Evolutionary conservation across 2,329 filamentous ascomycete genomes (phyloP), one percentile per base, ranked within the genome.

Genomic region (Ascomycota sp.): DNA sequence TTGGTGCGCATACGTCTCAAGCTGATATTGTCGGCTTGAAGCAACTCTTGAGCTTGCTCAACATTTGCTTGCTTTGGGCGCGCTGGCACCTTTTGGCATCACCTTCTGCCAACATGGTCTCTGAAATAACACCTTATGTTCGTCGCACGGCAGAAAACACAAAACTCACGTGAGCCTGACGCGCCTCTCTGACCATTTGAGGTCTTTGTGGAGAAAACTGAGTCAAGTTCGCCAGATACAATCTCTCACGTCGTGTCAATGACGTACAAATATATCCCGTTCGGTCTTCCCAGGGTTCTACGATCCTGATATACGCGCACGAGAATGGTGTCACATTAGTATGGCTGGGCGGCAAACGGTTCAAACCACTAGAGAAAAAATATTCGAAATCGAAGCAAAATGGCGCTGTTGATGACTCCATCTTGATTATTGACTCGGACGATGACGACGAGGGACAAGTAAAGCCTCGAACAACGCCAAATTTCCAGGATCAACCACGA

Each of bases 361-460:
- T 75, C 40, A 74, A 69, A 43, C 36, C 53, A 2, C 37, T 47
- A 2, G 47, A 53, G 23, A 54, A 58, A 30, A 40, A 44, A 11
- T 35, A 39, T 2, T 37, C 39, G 7, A 51, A 51, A 33, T 51
- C 53, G 33, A 67, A 65, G 37, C 54, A 57, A 28, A 73, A 72
- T 37, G 68, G 68, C 9, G 39, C 50, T 0, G 43, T 46, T 4
- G 58, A 61, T 12, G 65, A 70, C 41, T 53, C 59, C 4, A 56
- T 74, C 20, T 72, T 75, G 61, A 57, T 72, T 11, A 60, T 75
- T 31, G 69, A 75, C 40, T 73, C 66, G 1, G 69, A 75, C 38
- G 66, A 75, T 38, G 66, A 71, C 7, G 69, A 73, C 20, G 58
- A 59, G 20, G 42, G 50, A 2, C 38, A 52, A 2, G 34, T 50